Evolutionary conservation across 1,139 yeast species (phyloP), one percentile per base, ranked within the genome.

Genomic region (Zygosaccharomyces pseudobailii): DNA sequence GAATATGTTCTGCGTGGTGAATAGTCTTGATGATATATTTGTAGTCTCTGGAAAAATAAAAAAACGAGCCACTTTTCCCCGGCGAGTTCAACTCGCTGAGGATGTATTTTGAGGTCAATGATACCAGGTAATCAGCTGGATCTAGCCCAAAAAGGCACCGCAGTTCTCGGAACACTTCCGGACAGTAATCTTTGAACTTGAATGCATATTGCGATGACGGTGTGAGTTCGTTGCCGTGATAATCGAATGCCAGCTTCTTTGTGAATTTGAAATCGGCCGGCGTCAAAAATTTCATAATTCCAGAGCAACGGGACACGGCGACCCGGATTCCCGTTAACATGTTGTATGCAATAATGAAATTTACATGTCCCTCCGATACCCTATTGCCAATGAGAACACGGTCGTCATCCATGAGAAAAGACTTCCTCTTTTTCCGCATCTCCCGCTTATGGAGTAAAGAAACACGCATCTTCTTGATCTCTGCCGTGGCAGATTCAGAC

Each of bases 241-340:
- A 76, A 61, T 87, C 95, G 66, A 92, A 92, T 5, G 94, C 84
- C 48, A 90, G 73, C 66, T 90, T 92, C 57, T 87, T 84, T 25
- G 81, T 79, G 10, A 79, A 72, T 32, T 69, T 71, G 65, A 90
- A 92, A 65, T 90, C 96, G 10, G 72, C 75, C 43, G 81, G 84
- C 2, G 74, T 76, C 40, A 92, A 70, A 33, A 84, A 83, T 49
- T 84, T 79, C 78, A 88, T 87, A 6, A 85, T 76, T 39, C 95
- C 95, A 0, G 96, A 87, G 59, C 95, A 86, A 49, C 96, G 73
- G 8, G 96, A 87, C 1, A 89, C 97, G 0, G 97, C 94, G 2
- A 90, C 96, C 50, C 98, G 75, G 43, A 94, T 92, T 9, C 99
- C 98, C 0, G 98, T 90, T 49, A 94, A 75, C 97, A 94, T 92